Evolutionary conservation across 2,329 filamentous ascomycete species (phyloP).

Genomic region (Fusarium lateritium): DNA sequence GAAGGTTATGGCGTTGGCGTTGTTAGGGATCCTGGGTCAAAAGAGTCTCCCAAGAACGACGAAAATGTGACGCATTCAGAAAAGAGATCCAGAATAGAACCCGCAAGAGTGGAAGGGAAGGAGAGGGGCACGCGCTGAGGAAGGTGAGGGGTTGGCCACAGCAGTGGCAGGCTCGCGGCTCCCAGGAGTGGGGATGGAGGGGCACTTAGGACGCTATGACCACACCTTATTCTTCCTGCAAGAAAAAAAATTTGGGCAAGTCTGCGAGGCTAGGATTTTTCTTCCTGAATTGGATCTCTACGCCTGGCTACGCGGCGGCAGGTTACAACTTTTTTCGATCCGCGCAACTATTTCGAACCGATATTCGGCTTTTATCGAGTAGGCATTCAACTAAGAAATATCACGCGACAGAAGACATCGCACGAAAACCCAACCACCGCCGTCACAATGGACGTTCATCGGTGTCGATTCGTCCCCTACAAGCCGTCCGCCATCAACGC

Average conservation of each 20-base stretch:
- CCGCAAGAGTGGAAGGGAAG: conserved; percentile 20
- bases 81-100: conserved; percentile 31
- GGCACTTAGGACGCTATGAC: conserved; percentile 52
- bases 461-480: conserved; percentile 95
- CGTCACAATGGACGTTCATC: conserved; percentile 89
- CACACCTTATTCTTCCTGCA: conserved; percentile 50
- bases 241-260: conserved; percentile 54
- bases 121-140: conserved; percentile 28
- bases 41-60: conserved; percentile 13
- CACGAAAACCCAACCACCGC: conserved; percentile 15
- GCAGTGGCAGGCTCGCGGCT: conserved; percentile 7
- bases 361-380: not conserved
- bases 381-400: conserved; percentile 5
- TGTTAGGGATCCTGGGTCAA: conserved; percentile 20
- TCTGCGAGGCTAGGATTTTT: conserved; percentile 52
- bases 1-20: conserved; percentile 6
- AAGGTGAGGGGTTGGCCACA: conserved; percentile 33
- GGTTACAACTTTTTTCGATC: conserved; percentile 21
- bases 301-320: conserved; percentile 50
- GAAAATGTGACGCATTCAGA: conserved; percentile 40
- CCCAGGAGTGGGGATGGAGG: conserved; percentile 49
- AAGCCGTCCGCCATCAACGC: conserved; percentile 94
- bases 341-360: conserved; percentile 13
- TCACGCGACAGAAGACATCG: conserved; percentile 18
- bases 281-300: conserved; percentile 44